Percentiles rank a stretch among this genome's conserved stretches.
These are phyloP conservation scores for Dothidotthia symphoricarpi DNA, from an alignment of 2,329 filamentous ascomycete genomes.

Conservation along the genomic window DNA sequence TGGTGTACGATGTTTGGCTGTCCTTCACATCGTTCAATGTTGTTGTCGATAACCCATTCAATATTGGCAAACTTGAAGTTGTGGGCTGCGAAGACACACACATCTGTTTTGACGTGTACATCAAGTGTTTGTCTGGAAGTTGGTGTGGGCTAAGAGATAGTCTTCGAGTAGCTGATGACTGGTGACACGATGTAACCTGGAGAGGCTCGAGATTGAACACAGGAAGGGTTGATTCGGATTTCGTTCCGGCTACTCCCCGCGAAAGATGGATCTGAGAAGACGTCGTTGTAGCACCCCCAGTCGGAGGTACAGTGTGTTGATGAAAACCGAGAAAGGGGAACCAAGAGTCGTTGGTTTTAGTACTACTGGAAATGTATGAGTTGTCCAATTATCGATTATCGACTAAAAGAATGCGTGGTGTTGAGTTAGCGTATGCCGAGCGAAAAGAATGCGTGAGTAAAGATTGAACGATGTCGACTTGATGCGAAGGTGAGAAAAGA, in stretches of 20 bases:
- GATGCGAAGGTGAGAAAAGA: no score
- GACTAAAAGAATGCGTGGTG: neutral
- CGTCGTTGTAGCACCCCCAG: conserved; percentile 39
- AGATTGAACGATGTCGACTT: conserved; percentile 1
- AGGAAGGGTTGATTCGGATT: conserved; percentile 29
- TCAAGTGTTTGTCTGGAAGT: conserved; percentile 7
- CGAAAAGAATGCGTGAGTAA: neutral
- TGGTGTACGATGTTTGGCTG: conserved; percentile 4
- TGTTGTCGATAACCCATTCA: neutral
- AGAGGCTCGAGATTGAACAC: conserved; percentile 11
- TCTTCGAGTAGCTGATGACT: conserved; percentile 15
- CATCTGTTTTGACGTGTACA: conserved; percentile 5
- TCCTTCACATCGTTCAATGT: neutral
- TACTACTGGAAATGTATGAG: no score
- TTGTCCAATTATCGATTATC: neutral
- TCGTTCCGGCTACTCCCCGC: conserved; percentile 44
- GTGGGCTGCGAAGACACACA: conserved; percentile 1
- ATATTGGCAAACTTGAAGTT: neutral
- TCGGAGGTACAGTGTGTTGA: conserved; percentile 14
- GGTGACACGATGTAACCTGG: conserved; percentile 14
- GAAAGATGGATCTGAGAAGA: conserved; percentile 52
- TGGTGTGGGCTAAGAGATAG: conserved; percentile 13
- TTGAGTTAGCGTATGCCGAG: neutral
- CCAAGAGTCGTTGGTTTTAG: no score
- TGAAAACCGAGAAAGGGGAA: neutral